Conservation (phyloP, 2,329 filamentous ascomycete species). For the Ceratocystis destructans region DNA sequence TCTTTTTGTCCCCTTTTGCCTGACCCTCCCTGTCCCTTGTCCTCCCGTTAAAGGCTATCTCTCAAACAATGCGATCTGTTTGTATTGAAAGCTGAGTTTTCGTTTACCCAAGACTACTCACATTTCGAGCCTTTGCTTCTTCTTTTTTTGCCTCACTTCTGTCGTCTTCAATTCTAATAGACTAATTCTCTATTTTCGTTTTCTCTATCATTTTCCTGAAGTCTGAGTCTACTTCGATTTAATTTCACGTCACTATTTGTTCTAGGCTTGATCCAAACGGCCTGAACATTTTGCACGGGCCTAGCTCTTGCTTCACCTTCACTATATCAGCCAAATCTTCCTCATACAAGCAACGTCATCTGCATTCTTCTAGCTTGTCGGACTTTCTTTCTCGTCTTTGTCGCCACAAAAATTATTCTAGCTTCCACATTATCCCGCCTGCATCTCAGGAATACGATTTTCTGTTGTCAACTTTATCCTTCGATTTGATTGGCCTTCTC, state of each 20-base stretch:
- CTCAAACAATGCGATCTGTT: background rate
- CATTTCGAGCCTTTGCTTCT: background rate
- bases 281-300: conserved; percentile 1
- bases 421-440: background rate
- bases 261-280: background rate
- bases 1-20: background rate
- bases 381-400: background rate
- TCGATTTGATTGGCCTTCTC: background rate
- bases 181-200: too few relatives aligned
- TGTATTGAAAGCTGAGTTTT: conserved; percentile 1
- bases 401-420: background rate
- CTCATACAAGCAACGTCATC: background rate
- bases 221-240: too few relatives aligned
- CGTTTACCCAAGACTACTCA: conserved; percentile 1
- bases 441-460: background rate
- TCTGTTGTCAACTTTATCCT: background rate
- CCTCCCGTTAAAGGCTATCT: background rate
- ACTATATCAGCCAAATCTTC: background rate
- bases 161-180: background rate
- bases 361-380: background rate
- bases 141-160: background rate
- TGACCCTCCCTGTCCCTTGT: background rate
- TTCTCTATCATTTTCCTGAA: too few relatives aligned
- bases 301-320: background rate
- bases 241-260: background rate